Base-by-base conservation (phyloP, 805 yeast species). In the Yarrowia keelungensis region DNA sequence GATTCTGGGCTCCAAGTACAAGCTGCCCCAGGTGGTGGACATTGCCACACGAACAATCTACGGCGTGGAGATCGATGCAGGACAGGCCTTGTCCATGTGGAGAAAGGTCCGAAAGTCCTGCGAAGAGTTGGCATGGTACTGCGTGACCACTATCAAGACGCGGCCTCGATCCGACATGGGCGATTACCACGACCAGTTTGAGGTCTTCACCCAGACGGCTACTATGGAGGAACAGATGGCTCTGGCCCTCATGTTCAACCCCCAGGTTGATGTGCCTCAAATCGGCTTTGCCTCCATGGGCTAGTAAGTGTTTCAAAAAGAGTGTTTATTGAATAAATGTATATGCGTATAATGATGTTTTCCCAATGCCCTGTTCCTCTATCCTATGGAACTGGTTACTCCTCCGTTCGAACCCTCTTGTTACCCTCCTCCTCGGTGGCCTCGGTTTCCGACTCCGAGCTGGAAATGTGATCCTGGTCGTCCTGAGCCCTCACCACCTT, bases 381-480 rank as follows among this genome's bases (percentile, higher is more conserved):
- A 26, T 26, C 32, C 32, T 26, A 26, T 26, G 32, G 32, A 26
- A 26, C 32, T 26, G 7, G 32, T 43, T 49, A 49, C 39, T 53
- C 59, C 16, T 56, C 62, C 11, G 47, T 38, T 47, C 67, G 10
- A 7, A 47, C 16, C 11, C 67, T 16, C 35, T 47, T 47, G 16
- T 46, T 41, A 2, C 46, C 36, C 39, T 46, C 67, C 7, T 49
- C 67, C 15, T 46, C 56, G 5, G 53, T 10, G 10, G 12, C 62
- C 51, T 59, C 65, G 8, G 51, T 11, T 35, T 59, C 65, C 32
- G 65, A 59, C 42, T 59, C 65, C 8, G 65, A 59, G 41, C 51
- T 43, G 8, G 65, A 59, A 45, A 59, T 59, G 8, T 35, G 42
- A 43, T 59, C 65, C 51, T 59, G 65, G 56, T 62, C 67, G 22